phyloP scores from a whole-genome alignment of 345 rosid genomes.

The Aurinia saxatilis region DNA sequence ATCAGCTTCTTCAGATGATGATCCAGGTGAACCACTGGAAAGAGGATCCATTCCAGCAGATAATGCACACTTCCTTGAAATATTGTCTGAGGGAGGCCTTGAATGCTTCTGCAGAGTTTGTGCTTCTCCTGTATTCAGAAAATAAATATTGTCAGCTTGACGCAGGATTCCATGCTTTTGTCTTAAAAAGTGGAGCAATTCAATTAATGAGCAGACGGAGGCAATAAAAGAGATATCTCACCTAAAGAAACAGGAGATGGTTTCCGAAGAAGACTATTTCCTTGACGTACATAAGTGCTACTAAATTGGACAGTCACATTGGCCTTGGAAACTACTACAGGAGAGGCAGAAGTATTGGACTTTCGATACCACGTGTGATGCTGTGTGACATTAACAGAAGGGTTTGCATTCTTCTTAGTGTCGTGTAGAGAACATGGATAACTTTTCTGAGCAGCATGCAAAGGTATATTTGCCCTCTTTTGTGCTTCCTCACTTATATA shows the following conservation, averaged over 20 bases:
- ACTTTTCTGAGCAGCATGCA: slow-evolving; percentile 32
- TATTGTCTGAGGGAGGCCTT: slow-evolving; percentile 40
- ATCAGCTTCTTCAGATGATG: slow-evolving; percentile 36
- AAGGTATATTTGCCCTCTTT: slow-evolving; percentile 37
- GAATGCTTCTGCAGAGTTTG: slow-evolving; percentile 48
- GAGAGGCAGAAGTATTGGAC: slow-evolving; percentile 27
- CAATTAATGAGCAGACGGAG: slow-evolving; percentile 38
- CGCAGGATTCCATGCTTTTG: slow-evolving; percentile 37
- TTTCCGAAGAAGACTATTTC: slow-evolving; percentile 88
- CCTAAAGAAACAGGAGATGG: slow-evolving; percentile 29
- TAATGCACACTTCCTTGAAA: slow-evolving; percentile 29
- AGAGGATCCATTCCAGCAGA: slow-evolving; percentile 38
- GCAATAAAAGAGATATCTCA: slow-evolving; percentile 26
- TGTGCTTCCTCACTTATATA: slow-evolving; percentile 18
- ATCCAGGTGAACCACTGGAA: slow-evolving; percentile 31
- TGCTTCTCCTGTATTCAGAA: slow-evolving; percentile 29
- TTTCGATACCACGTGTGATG: slow-evolving; percentile 74
- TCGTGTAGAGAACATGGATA: slow-evolving; percentile 35
- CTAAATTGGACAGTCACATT: slow-evolving; percentile 19
- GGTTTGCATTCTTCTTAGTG: slow-evolving; percentile 37
- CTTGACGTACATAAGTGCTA: slow-evolving; percentile 67
- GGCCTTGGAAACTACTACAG: slow-evolving; percentile 36
- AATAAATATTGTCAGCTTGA: slow-evolving; percentile 25
- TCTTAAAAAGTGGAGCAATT: slow-evolving; percentile 34
- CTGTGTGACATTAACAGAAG: slow-evolving; percentile 41